Conservation (phyloP, 768 basidiomycete species). For the Termitomyces heimii region DNA sequence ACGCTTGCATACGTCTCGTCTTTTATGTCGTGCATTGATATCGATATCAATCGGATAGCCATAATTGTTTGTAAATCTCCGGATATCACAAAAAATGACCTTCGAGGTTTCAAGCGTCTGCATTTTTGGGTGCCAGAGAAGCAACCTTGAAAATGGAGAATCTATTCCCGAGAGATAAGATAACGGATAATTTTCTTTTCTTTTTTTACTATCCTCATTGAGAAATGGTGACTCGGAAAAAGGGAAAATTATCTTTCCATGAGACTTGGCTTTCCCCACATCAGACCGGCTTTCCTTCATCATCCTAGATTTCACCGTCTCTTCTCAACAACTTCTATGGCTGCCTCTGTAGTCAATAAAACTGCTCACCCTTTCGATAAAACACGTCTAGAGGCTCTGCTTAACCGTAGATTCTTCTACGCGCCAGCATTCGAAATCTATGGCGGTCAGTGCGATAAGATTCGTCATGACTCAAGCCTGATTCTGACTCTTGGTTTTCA, state of each 20-base stretch:
- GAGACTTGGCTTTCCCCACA: slow-evolving; percentile 15
- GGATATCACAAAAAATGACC: not conserved
- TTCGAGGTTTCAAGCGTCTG: not conserved
- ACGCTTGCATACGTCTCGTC: not conserved
- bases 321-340: slow-evolving; percentile 13
- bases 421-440: slow-evolving; percentile 99
- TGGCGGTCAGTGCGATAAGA: slow-evolving; percentile 59
- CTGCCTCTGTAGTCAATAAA: slow-evolving; percentile 56
- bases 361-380: slow-evolving; percentile 87
- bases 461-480: not conserved
- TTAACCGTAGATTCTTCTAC: slow-evolving; percentile 93
- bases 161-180: slow-evolving; percentile 3
- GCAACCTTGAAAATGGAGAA: not conserved
- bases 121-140: not conserved
- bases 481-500: slow-evolving; percentile 20
- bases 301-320: slow-evolving; percentile 9
- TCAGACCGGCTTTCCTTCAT: slow-evolving; percentile 13
- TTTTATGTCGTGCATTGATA: not conserved
- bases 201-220: not conserved
- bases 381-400: slow-evolving; percentile 71
- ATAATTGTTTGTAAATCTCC: not conserved
- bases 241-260: slow-evolving; percentile 7
- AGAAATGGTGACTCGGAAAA: slow-evolving; percentile 9
- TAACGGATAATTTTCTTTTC: not conserved
- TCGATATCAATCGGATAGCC: not conserved